Evolutionary conservation across 1,284 basidiomycete species (phyloP), one percentile per base, ranked within the genome.

Genomic region (Amylostereum areolatum): DNA sequence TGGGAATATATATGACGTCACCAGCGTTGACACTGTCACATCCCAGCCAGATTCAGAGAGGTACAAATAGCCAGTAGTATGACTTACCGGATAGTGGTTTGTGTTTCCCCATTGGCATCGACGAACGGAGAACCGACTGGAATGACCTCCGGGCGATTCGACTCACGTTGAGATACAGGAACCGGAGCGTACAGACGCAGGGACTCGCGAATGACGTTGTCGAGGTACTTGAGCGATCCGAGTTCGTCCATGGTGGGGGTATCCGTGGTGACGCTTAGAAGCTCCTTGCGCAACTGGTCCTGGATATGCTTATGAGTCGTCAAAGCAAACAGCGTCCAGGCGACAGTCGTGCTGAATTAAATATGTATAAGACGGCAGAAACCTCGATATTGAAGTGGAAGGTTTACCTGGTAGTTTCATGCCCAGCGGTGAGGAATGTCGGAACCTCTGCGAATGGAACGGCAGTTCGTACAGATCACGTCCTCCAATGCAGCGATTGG

Each of bases 151-250:
- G 87, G 82, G 42, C 74, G 66, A 35, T 59, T 61, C 0, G 74
- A 73, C 8, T 74, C 65, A 3, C 89, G 75, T 24, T 74, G 60
- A 0, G 80, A 80, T 2, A 59, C 61, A 0, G 78, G 66, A 0
- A 88, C 83, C 2, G 88, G 86, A 0, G 81, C 57, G 55, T 84
- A 71, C 7, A 90, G 56, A 9, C 90, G 75, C 31, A 93, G 67
- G 0, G 74, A 72, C 65, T 94, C 91, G 29, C 82, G 77, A 3
- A 88, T 71, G 10, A 90, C 81, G 24, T 68, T 65, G 53, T 85
- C 83, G 12, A 85, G 78, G 57, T 83, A 85, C 2, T 75, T 73
- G 8, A 85, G 67, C 1, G 70, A 62, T 50, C 76, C 74, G 18
- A 85, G 68, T 45, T 82, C 72, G 11, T 84, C 83, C 77, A 82